Percentiles rank a stretch among this genome's conserved stretches.
These are phyloP conservation scores for Gynochthodes officinalis DNA, from an alignment of 257 asterid species.

Conservation along the genomic window DNA sequence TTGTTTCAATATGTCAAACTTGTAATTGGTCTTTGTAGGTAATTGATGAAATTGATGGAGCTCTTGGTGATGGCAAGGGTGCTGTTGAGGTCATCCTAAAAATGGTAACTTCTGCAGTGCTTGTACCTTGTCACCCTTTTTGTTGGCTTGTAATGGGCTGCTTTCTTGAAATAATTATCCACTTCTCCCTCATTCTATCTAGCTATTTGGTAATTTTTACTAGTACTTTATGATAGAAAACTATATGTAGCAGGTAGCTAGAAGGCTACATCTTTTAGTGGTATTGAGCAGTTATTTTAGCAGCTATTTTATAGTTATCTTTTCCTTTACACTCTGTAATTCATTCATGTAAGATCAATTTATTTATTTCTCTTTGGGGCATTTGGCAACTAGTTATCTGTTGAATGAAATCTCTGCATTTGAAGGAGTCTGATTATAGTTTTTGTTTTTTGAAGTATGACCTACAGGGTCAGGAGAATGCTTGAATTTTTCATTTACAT, in stretches of 20 bases:
- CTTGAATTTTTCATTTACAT: background rate
- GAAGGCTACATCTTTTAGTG: background rate
- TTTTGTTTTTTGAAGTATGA: background rate
- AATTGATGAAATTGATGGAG: conserved; percentile 97
- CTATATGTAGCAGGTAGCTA: background rate
- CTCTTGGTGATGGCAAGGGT: conserved; percentile 97
- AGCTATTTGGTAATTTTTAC: background rate
- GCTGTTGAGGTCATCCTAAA: conserved; percentile 85
- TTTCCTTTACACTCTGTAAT: background rate
- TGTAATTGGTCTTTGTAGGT: conserved; percentile 41
- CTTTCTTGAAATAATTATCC: background rate
- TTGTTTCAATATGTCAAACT: conserved; percentile 20
- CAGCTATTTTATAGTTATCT: background rate
- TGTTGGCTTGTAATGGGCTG: background rate
- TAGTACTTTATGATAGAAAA: no score
- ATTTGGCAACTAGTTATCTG: background rate
- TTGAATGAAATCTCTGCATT: background rate
- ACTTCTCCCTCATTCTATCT: background rate
- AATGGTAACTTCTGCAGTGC: conserved; percentile 51
- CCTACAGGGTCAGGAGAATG: background rate
- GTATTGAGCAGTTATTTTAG: background rate
- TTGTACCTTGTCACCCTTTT: background rate
- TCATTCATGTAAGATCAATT: no score
- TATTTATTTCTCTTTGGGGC: background rate
- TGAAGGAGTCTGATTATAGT: background rate